Base-by-base conservation (phyloP, 768 basidiomycete species). In the Mycena crocata region DNA sequence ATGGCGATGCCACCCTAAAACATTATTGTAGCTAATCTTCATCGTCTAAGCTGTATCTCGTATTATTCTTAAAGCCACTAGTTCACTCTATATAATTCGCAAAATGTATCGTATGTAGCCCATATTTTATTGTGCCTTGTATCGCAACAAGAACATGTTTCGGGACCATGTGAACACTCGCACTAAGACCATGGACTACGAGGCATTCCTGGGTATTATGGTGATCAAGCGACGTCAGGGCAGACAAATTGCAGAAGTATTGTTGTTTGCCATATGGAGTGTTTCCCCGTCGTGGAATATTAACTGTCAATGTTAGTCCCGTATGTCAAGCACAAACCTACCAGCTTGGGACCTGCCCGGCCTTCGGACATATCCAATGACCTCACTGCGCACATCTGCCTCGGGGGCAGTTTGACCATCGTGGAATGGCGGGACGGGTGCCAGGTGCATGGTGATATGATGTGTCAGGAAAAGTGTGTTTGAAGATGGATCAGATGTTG, bases 341-440 rank as follows among this genome's bases (percentile, higher is more conserved):
- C 40, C 62, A 30, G 69, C 37, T 32, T 58, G 63, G 9, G 69
- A 64, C 44, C 66, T 67, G 26, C 72, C 68, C 19, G 75, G 69
- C n/a, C 75, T 78, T 51, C 77, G 74, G 26, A 79, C 46, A 37
- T 78, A 54, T 62, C 78, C 77, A 57, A 49, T 62, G 21, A 79
- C 67, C 57, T 72, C 70, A 39, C 71, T 26, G 31, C 58, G 65
- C 49, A 68, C 51, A 64, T 69, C 49, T 51, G 62, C 45, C 45
- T 75, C 72, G 54, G 69, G 67, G 58, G 69, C 59, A 58, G 67
- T 54, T 19, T 55, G 14, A 45, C 32, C 50, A 34, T 56, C 39
- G 57, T 63, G 54, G 40, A 69, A 51, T 21, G 66, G 71, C 10
- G 66, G 52, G 21, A 71, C 5, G 14, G 68, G 39, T 17, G 46